Percentiles rank a stretch among this genome's conserved stretches.
phyloP scores from a whole-genome alignment of 1,284 basidiomycete species.

The Vanrija pseudolonga region DNA sequence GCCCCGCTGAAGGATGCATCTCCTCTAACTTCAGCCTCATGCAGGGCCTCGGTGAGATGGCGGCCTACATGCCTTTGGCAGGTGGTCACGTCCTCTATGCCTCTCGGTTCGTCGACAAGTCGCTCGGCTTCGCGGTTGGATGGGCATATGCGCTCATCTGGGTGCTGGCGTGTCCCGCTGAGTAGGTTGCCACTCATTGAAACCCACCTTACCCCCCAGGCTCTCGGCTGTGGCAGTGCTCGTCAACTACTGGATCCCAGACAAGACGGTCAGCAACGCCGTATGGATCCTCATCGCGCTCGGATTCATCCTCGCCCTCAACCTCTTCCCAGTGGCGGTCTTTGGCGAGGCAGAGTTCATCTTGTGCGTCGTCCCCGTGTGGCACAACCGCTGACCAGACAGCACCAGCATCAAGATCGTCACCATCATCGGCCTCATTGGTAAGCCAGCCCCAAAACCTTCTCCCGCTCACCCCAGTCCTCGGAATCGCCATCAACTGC shows the following conservation, averaged over 20 bases:
- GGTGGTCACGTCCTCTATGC: constrained; percentile 43
- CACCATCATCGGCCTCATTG: constrained; percentile 59
- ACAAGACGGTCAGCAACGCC: constrained; percentile 17
- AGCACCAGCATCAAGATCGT: constrained; percentile 62
- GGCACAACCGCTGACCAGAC: no score
- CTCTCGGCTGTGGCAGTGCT: constrained; percentile 22
- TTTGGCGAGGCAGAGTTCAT: constrained; percentile 48
- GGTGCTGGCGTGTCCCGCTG: neutral
- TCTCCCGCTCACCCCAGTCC: constrained; percentile 47
- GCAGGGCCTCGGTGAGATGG: constrained; percentile 43
- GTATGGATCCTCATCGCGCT: constrained; percentile 52
- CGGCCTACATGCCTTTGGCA: constrained; percentile 29
- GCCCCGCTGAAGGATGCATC: neutral
- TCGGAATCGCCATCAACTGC: constrained; percentile 61
- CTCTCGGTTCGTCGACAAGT: constrained; percentile 33
- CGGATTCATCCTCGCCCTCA: constrained; percentile 59
- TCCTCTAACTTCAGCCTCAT: constrained; percentile 1
- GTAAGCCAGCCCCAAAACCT: no score
- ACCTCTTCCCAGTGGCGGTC: constrained; percentile 7
- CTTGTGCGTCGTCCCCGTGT: constrained; percentile 57
- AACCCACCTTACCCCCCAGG: constrained; percentile 1
- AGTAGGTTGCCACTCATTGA: neutral
- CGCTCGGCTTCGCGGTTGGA: constrained; percentile 33
- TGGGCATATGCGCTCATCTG: constrained; percentile 4
- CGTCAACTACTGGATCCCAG: constrained; percentile 26